These are phyloP conservation scores for Pseudocercospora eumusae DNA, from an alignment of 2,329 filamentous ascomycete genomes.

Conservation along the genomic window DNA sequence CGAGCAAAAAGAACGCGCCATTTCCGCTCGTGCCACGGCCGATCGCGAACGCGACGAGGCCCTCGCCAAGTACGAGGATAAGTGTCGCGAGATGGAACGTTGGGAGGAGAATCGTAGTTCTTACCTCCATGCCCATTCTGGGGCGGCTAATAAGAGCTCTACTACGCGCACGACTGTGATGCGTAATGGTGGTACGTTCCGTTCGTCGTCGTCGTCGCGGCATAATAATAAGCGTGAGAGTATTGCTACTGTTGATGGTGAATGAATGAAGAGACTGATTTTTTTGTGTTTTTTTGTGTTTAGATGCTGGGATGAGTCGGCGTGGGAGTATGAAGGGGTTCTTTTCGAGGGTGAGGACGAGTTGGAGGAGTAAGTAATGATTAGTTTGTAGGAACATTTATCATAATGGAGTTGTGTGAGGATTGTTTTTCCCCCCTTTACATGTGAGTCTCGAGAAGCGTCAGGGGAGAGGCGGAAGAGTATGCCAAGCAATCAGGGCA, in stretches of 20 bases:
- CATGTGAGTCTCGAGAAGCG: no score
- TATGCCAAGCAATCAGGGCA: no score
- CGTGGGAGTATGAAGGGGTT: conserved; percentile 1
- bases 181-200: conserved; percentile 17
- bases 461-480: no score
- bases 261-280: not conserved
- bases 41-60: conserved; percentile 34
- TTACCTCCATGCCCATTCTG: conserved; percentile 22
- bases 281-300: not conserved
- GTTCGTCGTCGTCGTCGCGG: conserved; percentile 1
- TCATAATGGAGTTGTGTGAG: not conserved
- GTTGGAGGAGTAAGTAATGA: not conserved
- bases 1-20: conserved; percentile 38
- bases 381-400: not conserved
- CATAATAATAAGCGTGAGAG: not conserved
- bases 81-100: conserved; percentile 35
- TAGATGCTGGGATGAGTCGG: not conserved
- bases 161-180: conserved; percentile 18
- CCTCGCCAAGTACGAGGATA: conserved; percentile 30
- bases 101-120: conserved; percentile 28
- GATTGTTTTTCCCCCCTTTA: no score
- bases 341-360: not conserved
- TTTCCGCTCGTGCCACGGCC: conserved; percentile 33
- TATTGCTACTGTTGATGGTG: not conserved
- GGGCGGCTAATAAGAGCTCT: conserved; percentile 5